Evolutionary conservation across 2,329 filamentous ascomycete genomes (phyloP).

Genomic region (Drechslera avenae): DNA sequence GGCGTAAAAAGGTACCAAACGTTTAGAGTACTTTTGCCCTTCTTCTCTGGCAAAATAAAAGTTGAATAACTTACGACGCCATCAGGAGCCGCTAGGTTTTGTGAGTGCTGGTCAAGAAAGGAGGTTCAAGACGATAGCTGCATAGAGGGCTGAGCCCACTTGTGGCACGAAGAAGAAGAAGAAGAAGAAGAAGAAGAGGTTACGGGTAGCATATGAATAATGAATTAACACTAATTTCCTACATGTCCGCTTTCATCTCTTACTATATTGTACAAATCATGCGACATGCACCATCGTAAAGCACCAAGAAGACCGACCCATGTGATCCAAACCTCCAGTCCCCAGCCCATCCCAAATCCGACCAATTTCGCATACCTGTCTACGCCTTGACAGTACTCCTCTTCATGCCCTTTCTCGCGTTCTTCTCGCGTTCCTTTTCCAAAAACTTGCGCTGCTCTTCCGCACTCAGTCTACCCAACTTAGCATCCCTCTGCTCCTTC

Average conservation of each 20-base stretch:
- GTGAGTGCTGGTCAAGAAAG: too few relatives aligned
- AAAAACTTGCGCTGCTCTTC: constrained; percentile 59
- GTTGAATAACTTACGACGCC: too few relatives aligned
- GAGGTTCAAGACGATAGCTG: too few relatives aligned
- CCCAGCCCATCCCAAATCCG: background rate
- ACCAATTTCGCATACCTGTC: background rate
- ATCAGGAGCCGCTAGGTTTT: too few relatives aligned
- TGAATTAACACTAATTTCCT: constrained; percentile 1
- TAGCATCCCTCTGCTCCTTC: constrained; percentile 74
- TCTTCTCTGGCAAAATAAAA: too few relatives aligned
- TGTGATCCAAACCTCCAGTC: background rate
- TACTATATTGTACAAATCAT: constrained; percentile 7
- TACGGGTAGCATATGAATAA: constrained; percentile 1
- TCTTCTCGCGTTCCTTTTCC: constrained; percentile 87
- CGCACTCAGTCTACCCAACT: constrained; percentile 72
- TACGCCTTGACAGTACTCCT: constrained; percentile 61
- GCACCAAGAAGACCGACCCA: background rate
- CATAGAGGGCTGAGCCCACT: too few relatives aligned
- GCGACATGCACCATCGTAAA: background rate
- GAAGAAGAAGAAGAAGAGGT: too few relatives aligned
- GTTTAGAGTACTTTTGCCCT: background rate
- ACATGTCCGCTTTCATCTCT: background rate
- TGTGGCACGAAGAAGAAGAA: too few relatives aligned
- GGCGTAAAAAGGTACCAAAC: background rate
- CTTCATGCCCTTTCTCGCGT: constrained; percentile 72